Conservation (phyloP, 2,329 filamentous ascomycete species). For the Hypoxylon sp. region DNA sequence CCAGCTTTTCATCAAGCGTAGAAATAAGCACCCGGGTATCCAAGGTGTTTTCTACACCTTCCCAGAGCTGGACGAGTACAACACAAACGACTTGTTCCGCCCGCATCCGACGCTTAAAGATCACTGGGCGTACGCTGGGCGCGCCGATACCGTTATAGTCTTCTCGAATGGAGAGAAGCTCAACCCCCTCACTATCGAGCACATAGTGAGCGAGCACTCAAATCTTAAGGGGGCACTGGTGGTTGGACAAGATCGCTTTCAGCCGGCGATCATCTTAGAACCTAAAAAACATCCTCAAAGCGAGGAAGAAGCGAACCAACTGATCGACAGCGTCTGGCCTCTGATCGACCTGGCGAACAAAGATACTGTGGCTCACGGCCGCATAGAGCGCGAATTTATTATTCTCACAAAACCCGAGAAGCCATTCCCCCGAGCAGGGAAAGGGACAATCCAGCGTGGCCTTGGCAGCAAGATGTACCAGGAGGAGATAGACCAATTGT, state of each 20-base stretch:
- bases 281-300: conserved; percentile 51
- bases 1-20: conserved; percentile 58
- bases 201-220: conserved; percentile 55
- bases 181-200: conserved; percentile 61
- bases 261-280: conserved; percentile 63
- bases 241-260: conserved; percentile 60
- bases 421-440: conserved; percentile 50
- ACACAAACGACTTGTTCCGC: conserved; percentile 45
- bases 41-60: conserved; percentile 37
- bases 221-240: conserved; percentile 59
- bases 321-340: conserved; percentile 60
- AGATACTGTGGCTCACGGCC: conserved; percentile 59
- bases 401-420: conserved; percentile 55
- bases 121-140: conserved; percentile 52
- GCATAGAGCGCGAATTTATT: conserved; percentile 57
- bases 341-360: conserved; percentile 58
- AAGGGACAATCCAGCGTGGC: conserved; percentile 51
- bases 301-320: conserved; percentile 38
- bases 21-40: conserved; percentile 51
- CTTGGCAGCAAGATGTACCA: conserved; percentile 45
- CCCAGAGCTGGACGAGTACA: conserved; percentile 41
- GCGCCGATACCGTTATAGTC: conserved; percentile 58
- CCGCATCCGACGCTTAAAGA: conserved; percentile 39
- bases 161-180: conserved; percentile 64
- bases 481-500: conserved; percentile 50